These are phyloP conservation scores for Fusarium lateritium DNA, from an alignment of 2,329 filamentous ascomycete genomes.

Conservation along the genomic window DNA sequence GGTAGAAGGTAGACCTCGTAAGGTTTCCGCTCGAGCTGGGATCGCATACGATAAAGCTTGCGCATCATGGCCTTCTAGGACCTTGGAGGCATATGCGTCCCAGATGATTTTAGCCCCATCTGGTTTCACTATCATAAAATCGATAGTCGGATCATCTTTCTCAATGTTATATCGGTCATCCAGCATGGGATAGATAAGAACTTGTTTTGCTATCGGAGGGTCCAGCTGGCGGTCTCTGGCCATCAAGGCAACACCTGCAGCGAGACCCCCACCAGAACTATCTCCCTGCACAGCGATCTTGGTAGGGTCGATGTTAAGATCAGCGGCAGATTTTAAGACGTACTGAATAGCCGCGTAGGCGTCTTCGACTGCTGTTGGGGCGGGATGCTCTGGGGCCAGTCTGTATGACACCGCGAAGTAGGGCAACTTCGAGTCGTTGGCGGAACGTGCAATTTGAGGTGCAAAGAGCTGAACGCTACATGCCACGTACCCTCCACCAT, in stretches of 20 bases:
- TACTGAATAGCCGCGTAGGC: slow-evolving; percentile 24
- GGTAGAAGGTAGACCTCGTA: slow-evolving; percentile 53
- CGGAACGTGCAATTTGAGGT: slow-evolving; percentile 25
- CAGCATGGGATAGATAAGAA: slow-evolving; percentile 33
- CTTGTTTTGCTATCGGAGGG: slow-evolving; percentile 21
- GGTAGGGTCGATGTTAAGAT: slow-evolving; percentile 20
- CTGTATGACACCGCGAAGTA: slow-evolving; percentile 32
- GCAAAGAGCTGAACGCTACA: slow-evolving; percentile 21
- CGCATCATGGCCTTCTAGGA: slow-evolving; percentile 10
- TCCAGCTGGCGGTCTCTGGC: slow-evolving; percentile 10
- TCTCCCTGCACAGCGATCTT: slow-evolving; percentile 31
- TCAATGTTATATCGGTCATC: slow-evolving; percentile 26
- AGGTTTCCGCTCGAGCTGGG: slow-evolving; percentile 44
- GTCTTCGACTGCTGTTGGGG: slow-evolving; percentile 27
- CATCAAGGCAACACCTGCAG: slow-evolving; percentile 23
- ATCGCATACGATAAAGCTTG: slow-evolving; percentile 38
- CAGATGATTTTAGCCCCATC: slow-evolving; percentile 43
- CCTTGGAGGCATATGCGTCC: slow-evolving; percentile 30
- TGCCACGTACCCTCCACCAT: slow-evolving; percentile 23
- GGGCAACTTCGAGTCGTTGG: slow-evolving; percentile 19
- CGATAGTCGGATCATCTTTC: slow-evolving; percentile 4
- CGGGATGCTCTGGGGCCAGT: slow-evolving; percentile 30
- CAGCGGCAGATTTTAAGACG: not conserved
- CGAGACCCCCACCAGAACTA: slow-evolving; percentile 28
- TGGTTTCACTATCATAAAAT: slow-evolving; percentile 37